Conservation (phyloP, 768 basidiomycete genomes). For the Mycena alexandri region DNA sequence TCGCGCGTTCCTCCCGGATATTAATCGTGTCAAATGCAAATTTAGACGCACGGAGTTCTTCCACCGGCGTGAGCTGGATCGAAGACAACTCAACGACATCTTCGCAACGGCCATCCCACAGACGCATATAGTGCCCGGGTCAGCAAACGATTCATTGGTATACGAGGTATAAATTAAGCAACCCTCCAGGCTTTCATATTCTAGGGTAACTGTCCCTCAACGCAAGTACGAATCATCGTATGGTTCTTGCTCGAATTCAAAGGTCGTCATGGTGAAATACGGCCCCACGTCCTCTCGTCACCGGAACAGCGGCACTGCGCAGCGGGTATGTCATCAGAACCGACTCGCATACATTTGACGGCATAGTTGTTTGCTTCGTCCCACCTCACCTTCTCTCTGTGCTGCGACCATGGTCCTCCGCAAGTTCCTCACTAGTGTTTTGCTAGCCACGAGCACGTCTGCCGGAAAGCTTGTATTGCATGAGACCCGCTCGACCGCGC, state of each 20-base stretch:
- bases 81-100: conserved; percentile 9
- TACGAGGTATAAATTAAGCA: conserved; percentile 1
- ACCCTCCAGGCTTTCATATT: neutral
- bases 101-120: conserved; percentile 7
- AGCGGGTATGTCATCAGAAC: conserved; percentile 3
- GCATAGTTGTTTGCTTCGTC: neutral
- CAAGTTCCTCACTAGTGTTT: conserved; percentile 5
- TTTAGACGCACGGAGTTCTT: conserved; percentile 7
- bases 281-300: neutral
- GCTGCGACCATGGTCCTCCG: conserved; percentile 9
- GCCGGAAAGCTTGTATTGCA: conserved; percentile 6
- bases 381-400: neutral
- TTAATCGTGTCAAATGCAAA: neutral
- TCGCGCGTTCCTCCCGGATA: too few species aligned
- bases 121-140: neutral
- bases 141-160: neutral
- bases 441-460: conserved; percentile 1
- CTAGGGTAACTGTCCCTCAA: neutral
- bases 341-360: conserved; percentile 13
- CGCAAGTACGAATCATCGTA: conserved; percentile 8
- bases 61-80: conserved; percentile 7
- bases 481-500: conserved; percentile 4
- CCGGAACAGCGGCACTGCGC: neutral
- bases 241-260: neutral
- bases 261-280: conserved; percentile 4